These are phyloP conservation scores for Termitomyces sp. DNA, from an alignment of 768 basidiomycete genomes.

Conservation along the genomic window DNA sequence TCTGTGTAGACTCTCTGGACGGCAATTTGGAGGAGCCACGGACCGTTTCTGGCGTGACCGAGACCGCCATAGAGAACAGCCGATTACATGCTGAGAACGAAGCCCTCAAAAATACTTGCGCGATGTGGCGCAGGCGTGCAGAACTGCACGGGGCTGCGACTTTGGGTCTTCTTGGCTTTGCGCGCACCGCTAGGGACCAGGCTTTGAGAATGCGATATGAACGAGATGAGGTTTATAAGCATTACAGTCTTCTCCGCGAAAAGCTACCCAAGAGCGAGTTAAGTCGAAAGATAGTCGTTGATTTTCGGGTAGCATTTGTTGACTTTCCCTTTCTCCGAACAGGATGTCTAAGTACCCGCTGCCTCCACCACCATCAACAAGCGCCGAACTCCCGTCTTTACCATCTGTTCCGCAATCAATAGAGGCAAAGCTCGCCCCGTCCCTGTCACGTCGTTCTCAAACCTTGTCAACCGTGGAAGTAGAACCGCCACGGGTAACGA, in stretches of 20 bases:
- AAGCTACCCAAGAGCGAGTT: constrained; percentile 10
- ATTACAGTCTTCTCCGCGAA: constrained; percentile 17
- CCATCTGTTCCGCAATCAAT: constrained; percentile 2
- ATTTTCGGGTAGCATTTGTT: not conserved
- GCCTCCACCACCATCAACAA: constrained; percentile 1
- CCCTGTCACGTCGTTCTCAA: constrained; percentile 2
- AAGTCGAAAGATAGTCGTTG: not conserved
- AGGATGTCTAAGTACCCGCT: not conserved
- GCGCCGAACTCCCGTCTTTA: constrained; percentile 3
- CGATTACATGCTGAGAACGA: constrained; percentile 38
- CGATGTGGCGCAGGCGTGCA: constrained; percentile 42
- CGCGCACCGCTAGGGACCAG: constrained; percentile 34
- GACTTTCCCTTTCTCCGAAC: not conserved
- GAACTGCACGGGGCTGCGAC: constrained; percentile 45
- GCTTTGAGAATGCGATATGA: constrained; percentile 33
- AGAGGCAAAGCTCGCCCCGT: not conserved
- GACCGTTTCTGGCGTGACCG: constrained; percentile 10
- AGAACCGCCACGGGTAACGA: constrained; percentile 1
- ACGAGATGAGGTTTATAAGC: constrained; percentile 29
- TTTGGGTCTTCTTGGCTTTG: constrained; percentile 37
- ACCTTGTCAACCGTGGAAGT: not conserved
- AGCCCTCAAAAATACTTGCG: constrained; percentile 35
- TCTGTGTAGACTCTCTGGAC: constrained; percentile 37
- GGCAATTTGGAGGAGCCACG: constrained; percentile 10
- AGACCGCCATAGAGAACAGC: constrained; percentile 26